Evolutionary conservation across 2,329 filamentous ascomycete genomes (phyloP), one percentile per base, ranked within the genome.

Genomic region (Juglanconis oblonga): DNA sequence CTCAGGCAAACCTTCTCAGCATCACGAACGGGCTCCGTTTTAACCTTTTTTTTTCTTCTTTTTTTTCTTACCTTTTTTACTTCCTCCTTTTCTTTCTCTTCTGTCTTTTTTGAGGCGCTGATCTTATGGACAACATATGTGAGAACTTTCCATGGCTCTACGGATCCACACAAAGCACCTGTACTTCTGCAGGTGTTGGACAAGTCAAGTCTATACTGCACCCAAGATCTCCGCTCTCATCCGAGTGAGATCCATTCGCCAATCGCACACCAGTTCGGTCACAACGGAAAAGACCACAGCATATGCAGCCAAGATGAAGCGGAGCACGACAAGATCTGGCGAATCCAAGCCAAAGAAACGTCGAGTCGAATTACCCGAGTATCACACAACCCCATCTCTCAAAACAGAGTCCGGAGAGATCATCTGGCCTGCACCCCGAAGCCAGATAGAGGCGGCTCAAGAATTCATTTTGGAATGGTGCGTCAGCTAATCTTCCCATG

Each of bases 381-480:
- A 81, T 61, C 79, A 81, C 64, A 61, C 71, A 11, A 75, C 76
- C 5, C 73, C 76, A 3, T 75, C 76, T 3, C 53, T 74, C 36
- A 70, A 68, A 56, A 77, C 80, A 62, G 72, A 74, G 0, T 65
- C 73, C 17, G 84, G 83, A 2, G 73, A 75, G 9, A 72, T 78
- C 1, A 75, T 87, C 52, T 89, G 87, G 87, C 87, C 87, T 3
- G 87, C 87, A 1, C 81, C 85, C 2, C 71, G 69, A 54, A 70
- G 71, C 10, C 81, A 87, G 57, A 83, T 89, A 40, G 72, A 81
- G 9, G 71, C 72, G 7, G 87, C 86, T 3, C 76, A 83, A 54
- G 66, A 71, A 1, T 84, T 88, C 53, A 84, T 89, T 54, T 72
- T 69, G 50, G 78, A 86, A 69, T 87, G 86, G 86, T 83, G 72